Base-by-base conservation (phyloP, 208 protist species). In the Strigomonas culicis region DNA sequence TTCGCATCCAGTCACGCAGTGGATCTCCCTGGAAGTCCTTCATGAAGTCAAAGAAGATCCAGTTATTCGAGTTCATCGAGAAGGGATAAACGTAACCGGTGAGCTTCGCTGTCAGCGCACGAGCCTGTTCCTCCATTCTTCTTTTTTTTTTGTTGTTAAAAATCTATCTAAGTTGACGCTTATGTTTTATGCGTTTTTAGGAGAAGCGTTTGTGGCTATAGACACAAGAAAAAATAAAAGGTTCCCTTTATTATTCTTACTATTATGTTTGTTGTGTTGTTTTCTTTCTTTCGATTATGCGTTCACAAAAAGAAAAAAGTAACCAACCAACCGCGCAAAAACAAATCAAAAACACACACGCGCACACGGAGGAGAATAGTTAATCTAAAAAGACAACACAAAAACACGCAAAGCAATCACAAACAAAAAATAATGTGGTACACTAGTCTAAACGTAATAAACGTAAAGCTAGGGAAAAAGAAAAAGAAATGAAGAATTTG, bases 1-100 rank as follows among this genome's bases (percentile, higher is more conserved):
- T 62, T 39, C 49, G 31, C 83, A 93, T 86, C 77, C 77, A 88
- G 11, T 43, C 39, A 15, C 70, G 56, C 15, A 82, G 66, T 13
- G 32, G 25, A 8, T 75, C 66, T 39, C 82, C 83, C 15, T 70
- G 65, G 52, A 86, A 89, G 64, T 55, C 47, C 17, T 52, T 55
- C n/a, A 79, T 51, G 46, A 68, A 68, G 17, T 58, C 32, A 68
- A 59, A 17, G 32, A 39, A n/a, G 4, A 32, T 47, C 10, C 17
- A 24, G 22, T 53, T 34, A 56, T 65, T 55, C 19, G 43, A 31
- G 22, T 53, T n/a, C 34, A 15, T 21, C 22, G 24, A 53, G 44
- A 50, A 24, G 51, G 24, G 7, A 59, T 39, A 68, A 59, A 59
- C n/a, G n/a, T n/a, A n/a, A n/a, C n/a, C n/a, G n/a, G n/a, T n/a